A percentile compares a stretch with the other conserved stretches of the same genome.
Evolutionary conservation across 352 stramenopile genomes (phyloP).

Genomic region (Phytophthora palmivora): DNA sequence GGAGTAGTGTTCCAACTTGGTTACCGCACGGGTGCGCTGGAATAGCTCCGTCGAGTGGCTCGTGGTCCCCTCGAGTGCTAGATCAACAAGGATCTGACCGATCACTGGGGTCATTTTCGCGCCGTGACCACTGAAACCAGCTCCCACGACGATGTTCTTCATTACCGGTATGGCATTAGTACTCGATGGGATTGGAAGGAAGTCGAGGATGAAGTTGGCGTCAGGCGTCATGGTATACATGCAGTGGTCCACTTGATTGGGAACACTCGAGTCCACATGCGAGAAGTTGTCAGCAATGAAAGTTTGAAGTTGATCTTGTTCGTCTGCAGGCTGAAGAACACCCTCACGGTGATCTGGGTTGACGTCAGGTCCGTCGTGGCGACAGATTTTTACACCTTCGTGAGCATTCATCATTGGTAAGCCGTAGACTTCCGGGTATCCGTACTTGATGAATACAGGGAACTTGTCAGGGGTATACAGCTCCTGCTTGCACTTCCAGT

Average conservation of each 20-base stretch:
- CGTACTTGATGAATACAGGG: slow-evolving; percentile 77
- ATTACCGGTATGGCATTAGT: not conserved
- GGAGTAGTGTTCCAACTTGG: slow-evolving; percentile 3
- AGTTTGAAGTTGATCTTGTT: slow-evolving; percentile 33
- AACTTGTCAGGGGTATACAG: slow-evolving; percentile 56
- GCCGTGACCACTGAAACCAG: slow-evolving; percentile 84
- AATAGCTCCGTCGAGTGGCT: slow-evolving; percentile 55
- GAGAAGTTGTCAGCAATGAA: slow-evolving; percentile 60
- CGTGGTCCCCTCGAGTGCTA: slow-evolving; percentile 61
- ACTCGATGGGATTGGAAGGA: slow-evolving; percentile 27
- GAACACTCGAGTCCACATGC: slow-evolving; percentile 49
- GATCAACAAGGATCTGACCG: slow-evolving; percentile 77
- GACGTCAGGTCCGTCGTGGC: slow-evolving; percentile 57
- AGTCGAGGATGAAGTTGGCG: slow-evolving; percentile 80
- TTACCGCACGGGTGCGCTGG: slow-evolving; percentile 18
- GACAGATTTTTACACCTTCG: slow-evolving; percentile 79
- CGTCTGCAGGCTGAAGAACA: slow-evolving; percentile 37
- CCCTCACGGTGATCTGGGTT: slow-evolving; percentile 53
- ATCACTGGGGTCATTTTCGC: slow-evolving; percentile 90
- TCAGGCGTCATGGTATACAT: slow-evolving; percentile 89
- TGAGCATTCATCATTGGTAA: slow-evolving; percentile 50
- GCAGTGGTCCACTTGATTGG: slow-evolving; percentile 63
- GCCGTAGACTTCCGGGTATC: slow-evolving; percentile 56
- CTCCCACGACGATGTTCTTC: slow-evolving; percentile 69
- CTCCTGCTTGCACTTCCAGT: slow-evolving; percentile 61